Conservation (phyloP, 805 yeast genomes). For the Wickerhamomyces rabaulensis region DNA sequence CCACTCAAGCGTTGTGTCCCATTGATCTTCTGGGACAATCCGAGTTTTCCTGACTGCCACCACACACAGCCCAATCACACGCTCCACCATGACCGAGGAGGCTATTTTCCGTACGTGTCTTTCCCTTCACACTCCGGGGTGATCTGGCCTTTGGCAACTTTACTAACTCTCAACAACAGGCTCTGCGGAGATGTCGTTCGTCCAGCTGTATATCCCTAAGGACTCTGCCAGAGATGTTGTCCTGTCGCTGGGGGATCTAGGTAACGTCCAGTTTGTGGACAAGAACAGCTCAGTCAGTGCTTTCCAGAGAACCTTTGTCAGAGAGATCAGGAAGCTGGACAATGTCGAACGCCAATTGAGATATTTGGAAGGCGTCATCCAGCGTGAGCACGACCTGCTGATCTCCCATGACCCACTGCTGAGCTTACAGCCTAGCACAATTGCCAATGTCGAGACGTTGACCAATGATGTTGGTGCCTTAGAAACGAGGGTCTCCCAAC, state of each 20-base stretch:
- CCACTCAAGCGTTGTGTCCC: no score
- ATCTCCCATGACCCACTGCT: slow-evolving; percentile 28
- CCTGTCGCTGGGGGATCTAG: slow-evolving; percentile 81
- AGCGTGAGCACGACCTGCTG: slow-evolving; percentile 36
- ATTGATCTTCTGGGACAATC: no score
- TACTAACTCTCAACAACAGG: slow-evolving; percentile 26
- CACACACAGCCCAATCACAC: no score
- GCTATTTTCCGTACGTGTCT: slow-evolving; percentile 34
- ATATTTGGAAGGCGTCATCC: slow-evolving; percentile 44
- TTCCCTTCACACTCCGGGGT: not conserved
- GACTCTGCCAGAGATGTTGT: slow-evolving; percentile 86
- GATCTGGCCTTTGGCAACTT: not conserved
- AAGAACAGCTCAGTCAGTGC: slow-evolving; percentile 73
- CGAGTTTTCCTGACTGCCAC: no score
- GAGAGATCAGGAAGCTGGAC: slow-evolving; percentile 78
- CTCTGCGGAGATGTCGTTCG: slow-evolving; percentile 96
- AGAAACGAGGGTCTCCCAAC: slow-evolving; percentile 70
- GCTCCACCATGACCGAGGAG: slow-evolving; percentile 28
- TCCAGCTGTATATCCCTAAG: slow-evolving; percentile 85
- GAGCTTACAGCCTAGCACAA: slow-evolving; percentile 22
- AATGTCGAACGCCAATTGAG: slow-evolving; percentile 84
- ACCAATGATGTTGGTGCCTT: slow-evolving; percentile 55
- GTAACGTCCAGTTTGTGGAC: slow-evolving; percentile 84
- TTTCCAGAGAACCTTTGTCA: slow-evolving; percentile 88
- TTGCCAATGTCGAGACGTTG: slow-evolving; percentile 59